Evolutionary conservation across 169 alveolate species (phyloP).

Genomic region (Eimeria falciformis): DNA sequence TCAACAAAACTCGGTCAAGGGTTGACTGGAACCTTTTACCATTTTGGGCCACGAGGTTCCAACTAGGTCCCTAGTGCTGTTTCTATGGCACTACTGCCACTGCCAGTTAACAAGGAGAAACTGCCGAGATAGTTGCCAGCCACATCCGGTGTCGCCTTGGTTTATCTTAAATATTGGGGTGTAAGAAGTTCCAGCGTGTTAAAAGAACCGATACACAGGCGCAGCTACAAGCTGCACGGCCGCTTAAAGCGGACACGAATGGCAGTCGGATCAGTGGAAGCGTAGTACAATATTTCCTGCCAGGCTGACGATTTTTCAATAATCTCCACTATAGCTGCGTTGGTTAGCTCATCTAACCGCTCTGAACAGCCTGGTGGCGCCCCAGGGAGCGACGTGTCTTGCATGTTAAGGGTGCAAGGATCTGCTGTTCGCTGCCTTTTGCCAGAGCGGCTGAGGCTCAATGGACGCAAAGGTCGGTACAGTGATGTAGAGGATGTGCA

Average conservation of each 20-base stretch:
- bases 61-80: too few relatives aligned
- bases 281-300: constrained; percentile 23
- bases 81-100: too few relatives aligned
- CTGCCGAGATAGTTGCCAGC: too few relatives aligned
- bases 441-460: not conserved
- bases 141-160: too few relatives aligned
- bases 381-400: not conserved
- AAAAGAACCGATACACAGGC: not conserved
- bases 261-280: not conserved
- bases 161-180: too few relatives aligned
- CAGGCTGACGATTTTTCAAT: not conserved
- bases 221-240: too few relatives aligned
- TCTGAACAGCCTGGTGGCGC: not conserved
- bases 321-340: not conserved
- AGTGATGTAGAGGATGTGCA: not conserved
- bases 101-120: too few relatives aligned
- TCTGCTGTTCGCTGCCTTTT: constrained; percentile 25
- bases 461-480: not conserved
- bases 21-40: too few relatives aligned
- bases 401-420: not conserved
- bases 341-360: not conserved
- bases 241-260: not conserved
- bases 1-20: too few relatives aligned
- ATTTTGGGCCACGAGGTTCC: too few relatives aligned
- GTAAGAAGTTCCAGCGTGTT: not conserved